Base-by-base conservation (phyloP, 441 rosid species). In the Aquilaria agallochum region DNA sequence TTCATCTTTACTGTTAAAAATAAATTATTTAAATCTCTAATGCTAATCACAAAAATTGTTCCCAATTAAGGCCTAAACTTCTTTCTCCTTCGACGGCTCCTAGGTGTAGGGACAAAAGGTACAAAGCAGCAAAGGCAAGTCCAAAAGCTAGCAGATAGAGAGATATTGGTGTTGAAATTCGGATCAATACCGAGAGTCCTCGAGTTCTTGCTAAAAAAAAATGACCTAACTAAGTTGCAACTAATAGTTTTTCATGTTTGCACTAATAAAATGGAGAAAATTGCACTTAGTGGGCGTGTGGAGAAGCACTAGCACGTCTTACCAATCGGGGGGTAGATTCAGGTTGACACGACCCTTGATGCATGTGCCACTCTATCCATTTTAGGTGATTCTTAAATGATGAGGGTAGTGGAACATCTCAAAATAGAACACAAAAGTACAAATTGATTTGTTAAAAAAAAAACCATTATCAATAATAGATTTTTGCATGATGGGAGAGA, bases 281-380 rank as follows among this genome's bases (percentile, higher is more conserved):
- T 89, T 51, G 95, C 97, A 1, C 80, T 89, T 3, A 91, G 97
- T 52, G 50, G 95, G 11, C 73, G 96, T 56, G 90, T 89, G n/a
- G 91, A 89, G 70, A 92, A 86, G 76, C 98, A 89, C 73, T 89
- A 96, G 96, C 91, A 20, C 27, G 96, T 62, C 87, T 92, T 45
- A 92, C 89, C 5, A 95, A 95, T 9, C 87, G 96, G 98, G 98
- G 96, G 96, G 34, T 87, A 78, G 83, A 92, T 89, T 64, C 93
- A 87, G 72, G 95, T 93, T 5, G 95, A 96, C 57, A 69, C 84
- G 15, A 87, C 88, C 55, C 85, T 85, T 3, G 87, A 85, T 2
- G 27, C 27, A 20, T 20, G 85, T 89, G 15, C 92, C 96, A n/a
- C 83, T 79, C 2, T 52, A 78, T 68, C 76, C 83, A 49, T 72